phyloP scores from a whole-genome alignment of 2,329 filamentous ascomycete species.

The Arthroderma sp. region DNA sequence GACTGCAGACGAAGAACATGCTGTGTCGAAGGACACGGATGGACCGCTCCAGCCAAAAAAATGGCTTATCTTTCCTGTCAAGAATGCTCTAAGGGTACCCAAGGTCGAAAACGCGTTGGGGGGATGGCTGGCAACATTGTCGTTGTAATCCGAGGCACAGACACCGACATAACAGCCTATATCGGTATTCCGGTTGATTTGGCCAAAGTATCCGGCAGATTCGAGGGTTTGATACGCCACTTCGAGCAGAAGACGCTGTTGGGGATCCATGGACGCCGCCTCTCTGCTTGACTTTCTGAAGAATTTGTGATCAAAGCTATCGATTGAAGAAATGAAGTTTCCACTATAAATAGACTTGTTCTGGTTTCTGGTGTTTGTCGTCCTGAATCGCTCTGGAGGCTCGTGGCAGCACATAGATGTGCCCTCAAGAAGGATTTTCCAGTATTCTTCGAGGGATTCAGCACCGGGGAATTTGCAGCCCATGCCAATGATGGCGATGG shows the following conservation, averaged over 20 bases:
- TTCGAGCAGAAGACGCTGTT: conserved; percentile 16
- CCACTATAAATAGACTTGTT: conserved; percentile 6
- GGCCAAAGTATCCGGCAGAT: conserved; percentile 8
- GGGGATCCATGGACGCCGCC: conserved; percentile 17
- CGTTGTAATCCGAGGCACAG: background rate
- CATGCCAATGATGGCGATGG: conserved; percentile 7
- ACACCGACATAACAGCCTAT: conserved; percentile 13
- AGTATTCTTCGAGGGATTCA: background rate
- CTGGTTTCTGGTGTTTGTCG: conserved; percentile 8
- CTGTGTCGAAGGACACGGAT: conserved; percentile 20
- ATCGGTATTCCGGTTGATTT: conserved; percentile 5
- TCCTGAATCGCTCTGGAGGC: conserved; percentile 1
- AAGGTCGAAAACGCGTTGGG: conserved; percentile 13
- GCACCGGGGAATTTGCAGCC: conserved; percentile 5
- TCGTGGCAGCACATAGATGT: background rate
- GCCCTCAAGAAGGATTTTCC: background rate
- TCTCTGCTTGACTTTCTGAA: conserved; percentile 12
- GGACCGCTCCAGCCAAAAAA: conserved; percentile 22
- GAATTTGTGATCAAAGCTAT: conserved; percentile 23
- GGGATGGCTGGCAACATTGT: conserved; percentile 6
- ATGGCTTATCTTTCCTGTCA: conserved; percentile 22
- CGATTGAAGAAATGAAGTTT: conserved; percentile 17
- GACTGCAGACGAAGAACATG: conserved; percentile 19
- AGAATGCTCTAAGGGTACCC: conserved; percentile 16
- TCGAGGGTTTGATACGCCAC: conserved; percentile 12